These are phyloP conservation scores for Syzygium jambos DNA, from an alignment of 345 rosid species.

Conservation along the genomic window DNA sequence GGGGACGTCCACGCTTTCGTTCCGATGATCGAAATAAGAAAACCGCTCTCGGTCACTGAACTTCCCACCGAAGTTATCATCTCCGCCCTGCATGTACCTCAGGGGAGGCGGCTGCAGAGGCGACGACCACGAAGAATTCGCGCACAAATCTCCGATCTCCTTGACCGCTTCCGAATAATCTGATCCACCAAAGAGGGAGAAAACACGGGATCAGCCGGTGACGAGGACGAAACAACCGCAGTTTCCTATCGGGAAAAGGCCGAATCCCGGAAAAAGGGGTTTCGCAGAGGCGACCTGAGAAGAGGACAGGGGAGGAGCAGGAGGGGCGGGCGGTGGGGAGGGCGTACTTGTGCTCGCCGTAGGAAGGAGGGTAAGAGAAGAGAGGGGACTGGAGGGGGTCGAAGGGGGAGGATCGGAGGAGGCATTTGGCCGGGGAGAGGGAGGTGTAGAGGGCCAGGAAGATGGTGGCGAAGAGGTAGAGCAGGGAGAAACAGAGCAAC, in stretches of 20 bases:
- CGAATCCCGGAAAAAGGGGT: no score
- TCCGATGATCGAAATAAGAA: constrained; percentile 42
- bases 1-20: constrained; percentile 37
- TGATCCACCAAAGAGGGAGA: constrained; percentile 4
- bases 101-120: constrained; percentile 8
- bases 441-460: constrained; percentile 42
- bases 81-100: constrained; percentile 44
- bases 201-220: neutral
- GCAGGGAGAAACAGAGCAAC: constrained; percentile 71
- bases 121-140: constrained; percentile 15
- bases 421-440: constrained; percentile 43
- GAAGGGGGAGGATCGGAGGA: constrained; percentile 65
- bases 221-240: neutral
- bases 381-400: constrained; percentile 59
- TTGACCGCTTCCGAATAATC: constrained; percentile 50
- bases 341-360: constrained; percentile 84
- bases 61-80: constrained; percentile 61
- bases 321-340: constrained; percentile 54
- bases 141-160: constrained; percentile 40
- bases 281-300: constrained; percentile 36
- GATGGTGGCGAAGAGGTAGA: constrained; percentile 52
- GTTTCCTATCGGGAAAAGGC: neutral
- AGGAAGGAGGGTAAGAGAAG: constrained; percentile 69
- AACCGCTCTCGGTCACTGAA: constrained; percentile 39
- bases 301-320: constrained; percentile 61